A percentile compares a stretch with the other conserved stretches of the same genome.
phyloP scores from a whole-genome alignment of 2,329 filamentous ascomycete genomes.

The Xenosphaeropsis pyriputrescens region DNA sequence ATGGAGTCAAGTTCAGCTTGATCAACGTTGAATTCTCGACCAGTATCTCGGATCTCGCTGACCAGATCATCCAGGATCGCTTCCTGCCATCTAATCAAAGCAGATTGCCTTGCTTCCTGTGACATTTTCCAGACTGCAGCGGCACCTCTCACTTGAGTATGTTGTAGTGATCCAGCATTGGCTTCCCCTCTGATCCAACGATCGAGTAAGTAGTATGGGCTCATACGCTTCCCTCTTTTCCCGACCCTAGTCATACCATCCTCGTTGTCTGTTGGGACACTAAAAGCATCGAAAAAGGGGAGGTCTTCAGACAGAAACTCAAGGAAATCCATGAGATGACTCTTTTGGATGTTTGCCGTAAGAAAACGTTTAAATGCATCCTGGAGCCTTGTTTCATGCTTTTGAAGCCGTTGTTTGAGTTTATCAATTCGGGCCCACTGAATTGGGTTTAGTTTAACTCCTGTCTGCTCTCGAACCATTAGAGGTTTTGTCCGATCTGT shows the following conservation, averaged over 20 bases:
- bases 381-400: constrained; percentile 12
- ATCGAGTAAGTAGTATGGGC: constrained; percentile 32
- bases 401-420: constrained; percentile 21
- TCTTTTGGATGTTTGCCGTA: constrained; percentile 5
- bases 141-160: constrained; percentile 14
- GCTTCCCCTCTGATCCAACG: constrained; percentile 32
- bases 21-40: constrained; percentile 24
- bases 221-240: constrained; percentile 26
- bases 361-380: constrained; percentile 8
- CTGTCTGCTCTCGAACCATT: constrained; percentile 26
- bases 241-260: constrained; percentile 33
- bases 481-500: constrained; percentile 31
- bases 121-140: constrained; percentile 36
- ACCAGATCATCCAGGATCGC: constrained; percentile 35
- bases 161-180: constrained; percentile 27
- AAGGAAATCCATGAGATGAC: constrained; percentile 23
- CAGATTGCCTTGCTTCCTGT: constrained; percentile 17
- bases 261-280: constrained; percentile 23
- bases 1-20: constrained; percentile 27
- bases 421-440: constrained; percentile 27
- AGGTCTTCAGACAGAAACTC: constrained; percentile 36
- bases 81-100: constrained; percentile 26
- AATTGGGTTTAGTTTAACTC: constrained; percentile 15
- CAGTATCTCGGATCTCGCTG: constrained; percentile 21
- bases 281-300: constrained; percentile 40